phyloP scores from a whole-genome alignment of 306 rosid genomes.

The Quercus variabilis region DNA sequence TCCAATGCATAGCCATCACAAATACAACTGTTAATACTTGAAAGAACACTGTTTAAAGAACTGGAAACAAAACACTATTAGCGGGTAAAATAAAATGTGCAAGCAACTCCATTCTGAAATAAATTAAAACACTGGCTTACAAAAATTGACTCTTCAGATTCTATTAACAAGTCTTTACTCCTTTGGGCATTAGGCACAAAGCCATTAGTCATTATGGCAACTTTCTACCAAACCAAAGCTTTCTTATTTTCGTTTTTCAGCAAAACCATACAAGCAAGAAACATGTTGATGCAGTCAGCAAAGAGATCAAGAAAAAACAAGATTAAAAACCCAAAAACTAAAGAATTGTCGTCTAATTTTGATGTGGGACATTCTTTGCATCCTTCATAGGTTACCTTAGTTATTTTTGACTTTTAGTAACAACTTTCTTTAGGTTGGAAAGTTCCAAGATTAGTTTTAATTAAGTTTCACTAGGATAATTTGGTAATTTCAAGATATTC shows the following conservation, averaged over 20 bases:
- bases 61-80: not conserved
- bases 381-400: too few species aligned
- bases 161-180: not conserved
- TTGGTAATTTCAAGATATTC: too few species aligned
- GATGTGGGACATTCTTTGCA: too few species aligned
- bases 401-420: too few species aligned
- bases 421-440: too few species aligned
- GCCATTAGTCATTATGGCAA: not conserved
- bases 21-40: conserved; percentile 33
- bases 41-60: conserved; percentile 9
- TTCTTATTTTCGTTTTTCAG: not conserved
- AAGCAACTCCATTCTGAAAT: not conserved
- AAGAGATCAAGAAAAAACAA: too few species aligned
- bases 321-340: too few species aligned
- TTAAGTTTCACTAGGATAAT: too few species aligned
- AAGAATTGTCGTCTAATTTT: too few species aligned
- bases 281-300: not conserved
- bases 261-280: not conserved
- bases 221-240: not conserved
- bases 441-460: too few species aligned
- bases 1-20: conserved; percentile 41
- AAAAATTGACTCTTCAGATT: not conserved
- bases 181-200: not conserved
- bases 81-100: not conserved
- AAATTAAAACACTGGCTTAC: not conserved